Evolutionary conservation across 495 filamentous ascomycete species (phyloP).

Genomic region (Lepraria neglecta): DNA sequence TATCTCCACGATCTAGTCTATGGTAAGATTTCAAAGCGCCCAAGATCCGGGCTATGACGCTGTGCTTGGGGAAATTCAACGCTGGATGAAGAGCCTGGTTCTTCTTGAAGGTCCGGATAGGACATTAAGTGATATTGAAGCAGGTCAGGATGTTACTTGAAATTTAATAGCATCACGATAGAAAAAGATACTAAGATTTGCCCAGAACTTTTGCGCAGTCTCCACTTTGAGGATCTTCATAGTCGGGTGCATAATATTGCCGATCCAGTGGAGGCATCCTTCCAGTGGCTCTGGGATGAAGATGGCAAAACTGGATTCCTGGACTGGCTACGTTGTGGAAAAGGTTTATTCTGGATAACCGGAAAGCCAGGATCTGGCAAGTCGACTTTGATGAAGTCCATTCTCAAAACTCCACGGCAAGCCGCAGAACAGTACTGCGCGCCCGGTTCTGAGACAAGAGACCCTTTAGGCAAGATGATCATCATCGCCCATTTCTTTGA

Average conservation of each 20-base stretch:
- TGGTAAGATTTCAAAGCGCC: not conserved
- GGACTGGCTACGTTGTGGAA: not conserved
- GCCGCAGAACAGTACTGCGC: not conserved
- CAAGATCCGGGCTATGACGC: not conserved
- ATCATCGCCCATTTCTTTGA: not conserved
- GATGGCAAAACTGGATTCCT: not conserved
- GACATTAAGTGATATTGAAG: too few relatives aligned
- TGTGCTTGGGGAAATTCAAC: not conserved
- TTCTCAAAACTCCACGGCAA: not conserved
- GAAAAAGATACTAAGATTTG: too few relatives aligned
- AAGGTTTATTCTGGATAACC: not conserved
- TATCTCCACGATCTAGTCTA: not conserved
- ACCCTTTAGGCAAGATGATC: not conserved
- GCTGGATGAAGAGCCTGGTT: not conserved
- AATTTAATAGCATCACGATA: too few relatives aligned
- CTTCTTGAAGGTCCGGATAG: not conserved
- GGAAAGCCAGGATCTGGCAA: not conserved
- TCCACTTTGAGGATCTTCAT: too few relatives aligned
- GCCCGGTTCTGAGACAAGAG: not conserved
- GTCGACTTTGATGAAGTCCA: not conserved
- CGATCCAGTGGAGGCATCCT: not conserved
- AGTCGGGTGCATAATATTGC: too few relatives aligned
- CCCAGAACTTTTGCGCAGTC: too few relatives aligned
- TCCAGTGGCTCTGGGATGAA: not conserved
- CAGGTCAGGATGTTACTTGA: not conserved